Conservation (phyloP, 164 flowering plant species). For the Macadamia tetraphylla region DNA sequence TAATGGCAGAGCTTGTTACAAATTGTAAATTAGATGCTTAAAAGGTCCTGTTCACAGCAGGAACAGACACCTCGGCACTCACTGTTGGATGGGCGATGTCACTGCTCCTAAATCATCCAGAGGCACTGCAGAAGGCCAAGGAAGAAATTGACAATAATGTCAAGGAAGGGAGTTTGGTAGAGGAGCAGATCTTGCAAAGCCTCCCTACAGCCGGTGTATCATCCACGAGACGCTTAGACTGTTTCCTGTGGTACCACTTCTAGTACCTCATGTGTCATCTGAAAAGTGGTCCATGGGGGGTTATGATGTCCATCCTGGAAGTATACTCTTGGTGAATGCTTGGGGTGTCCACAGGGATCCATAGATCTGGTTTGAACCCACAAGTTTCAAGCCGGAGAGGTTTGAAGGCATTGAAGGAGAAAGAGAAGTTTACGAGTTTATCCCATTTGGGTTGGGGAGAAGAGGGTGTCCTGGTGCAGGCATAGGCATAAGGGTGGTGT, state of each 20-base stretch:
- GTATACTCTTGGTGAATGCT: conserved; percentile 10
- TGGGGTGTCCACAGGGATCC: no score
- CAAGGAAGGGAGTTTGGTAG: no score
- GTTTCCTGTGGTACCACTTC: conserved; percentile 24
- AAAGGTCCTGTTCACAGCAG: no score
- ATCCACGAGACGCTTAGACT: conserved; percentile 21
- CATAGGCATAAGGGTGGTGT: no score
- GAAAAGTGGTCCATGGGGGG: conserved; percentile 19
- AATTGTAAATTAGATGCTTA: no score
- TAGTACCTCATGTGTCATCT: conserved; percentile 23
- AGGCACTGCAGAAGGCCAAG: neutral
- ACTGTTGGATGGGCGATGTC: no score
- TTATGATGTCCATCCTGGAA: conserved; percentile 22
- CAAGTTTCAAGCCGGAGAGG: no score
- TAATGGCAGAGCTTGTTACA: no score
- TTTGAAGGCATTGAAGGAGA: conserved; percentile 2
- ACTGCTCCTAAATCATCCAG: conserved; percentile 20
- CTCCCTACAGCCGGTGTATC: conserved; percentile 12
- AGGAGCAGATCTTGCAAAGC: no score
- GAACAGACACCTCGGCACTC: no score
- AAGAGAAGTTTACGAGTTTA: neutral
- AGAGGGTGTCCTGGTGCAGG: conserved; percentile 21
- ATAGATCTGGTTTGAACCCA: no score
- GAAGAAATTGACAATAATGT: no score
- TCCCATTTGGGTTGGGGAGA: conserved; percentile 30